Evolutionary conservation across 2,329 filamentous ascomycete species (phyloP).

Genomic region (Septoria petroselini): DNA sequence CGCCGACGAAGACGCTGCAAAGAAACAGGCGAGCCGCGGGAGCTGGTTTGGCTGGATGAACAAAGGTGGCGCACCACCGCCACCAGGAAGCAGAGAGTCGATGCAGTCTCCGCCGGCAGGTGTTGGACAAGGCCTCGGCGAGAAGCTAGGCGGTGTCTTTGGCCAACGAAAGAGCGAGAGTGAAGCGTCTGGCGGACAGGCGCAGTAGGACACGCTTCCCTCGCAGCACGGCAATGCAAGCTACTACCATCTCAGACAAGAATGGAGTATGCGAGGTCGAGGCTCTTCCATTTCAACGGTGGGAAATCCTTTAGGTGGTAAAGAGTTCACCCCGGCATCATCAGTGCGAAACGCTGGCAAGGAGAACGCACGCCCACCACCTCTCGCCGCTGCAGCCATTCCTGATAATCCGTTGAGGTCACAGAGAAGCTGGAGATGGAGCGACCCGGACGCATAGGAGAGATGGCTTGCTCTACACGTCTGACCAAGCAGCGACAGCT

Average conservation of each 20-base stretch:
- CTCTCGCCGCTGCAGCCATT: neutral
- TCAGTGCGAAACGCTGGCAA: neutral
- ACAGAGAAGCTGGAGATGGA: conserved; percentile 3
- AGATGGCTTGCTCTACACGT: conserved; percentile 4
- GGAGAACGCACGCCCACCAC: neutral
- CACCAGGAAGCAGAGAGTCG: neutral
- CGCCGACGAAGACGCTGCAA: conserved; percentile 41
- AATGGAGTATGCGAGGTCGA: conserved; percentile 3
- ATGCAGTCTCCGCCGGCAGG: conserved; percentile 6
- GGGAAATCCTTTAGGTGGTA: neutral
- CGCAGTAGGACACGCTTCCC: conserved; percentile 17
- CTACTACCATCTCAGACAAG: neutral
- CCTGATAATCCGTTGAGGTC: neutral
- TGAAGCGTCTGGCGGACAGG: conserved; percentile 12
- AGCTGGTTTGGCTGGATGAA: conserved; percentile 52
- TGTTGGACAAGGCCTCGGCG: conserved; percentile 4
- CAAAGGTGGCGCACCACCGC: conserved; percentile 30
- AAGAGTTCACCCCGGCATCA: neutral
- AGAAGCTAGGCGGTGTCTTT: conserved; percentile 16
- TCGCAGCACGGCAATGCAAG: neutral
- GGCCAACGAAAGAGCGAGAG: conserved; percentile 16
- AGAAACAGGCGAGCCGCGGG: conserved; percentile 45
- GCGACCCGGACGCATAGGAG: conserved; percentile 2
- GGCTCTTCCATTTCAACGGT: neutral
- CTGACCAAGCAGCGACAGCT: neutral